Conservation (phyloP, 2,329 filamentous ascomycete species). For the Venturia carpophila region DNA sequence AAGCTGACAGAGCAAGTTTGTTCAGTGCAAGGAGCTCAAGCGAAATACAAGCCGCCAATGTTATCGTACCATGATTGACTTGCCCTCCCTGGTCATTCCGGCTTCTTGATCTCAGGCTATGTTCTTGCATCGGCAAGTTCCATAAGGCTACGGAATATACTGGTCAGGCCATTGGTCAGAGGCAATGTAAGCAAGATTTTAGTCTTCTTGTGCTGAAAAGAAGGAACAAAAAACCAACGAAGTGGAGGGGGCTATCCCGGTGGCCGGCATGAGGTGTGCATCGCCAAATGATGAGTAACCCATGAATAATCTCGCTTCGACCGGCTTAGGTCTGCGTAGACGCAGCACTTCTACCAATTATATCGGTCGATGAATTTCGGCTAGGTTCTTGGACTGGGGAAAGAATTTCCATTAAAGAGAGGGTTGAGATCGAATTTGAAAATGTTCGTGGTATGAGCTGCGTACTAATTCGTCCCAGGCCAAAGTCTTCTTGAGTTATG, state of each 20-base stretch:
- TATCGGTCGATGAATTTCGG: neutral
- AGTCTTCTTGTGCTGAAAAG: neutral
- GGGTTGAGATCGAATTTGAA: too few species aligned
- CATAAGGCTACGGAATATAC: neutral
- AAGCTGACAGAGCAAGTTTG: neutral
- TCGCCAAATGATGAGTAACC: conserved; percentile 9
- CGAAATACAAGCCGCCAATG: neutral
- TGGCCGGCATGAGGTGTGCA: neutral
- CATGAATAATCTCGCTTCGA: neutral
- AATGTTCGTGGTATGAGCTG: too few species aligned
- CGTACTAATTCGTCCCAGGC: too few species aligned
- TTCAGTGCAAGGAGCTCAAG: neutral
- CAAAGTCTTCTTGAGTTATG: neutral
- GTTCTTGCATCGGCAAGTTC: neutral
- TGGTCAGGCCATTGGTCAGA: neutral
- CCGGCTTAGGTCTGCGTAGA: neutral
- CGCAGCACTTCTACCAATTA: neutral
- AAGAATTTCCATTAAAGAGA: too few species aligned
- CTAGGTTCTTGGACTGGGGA: neutral
- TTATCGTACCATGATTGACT: too few species aligned
- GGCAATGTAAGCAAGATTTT: neutral
- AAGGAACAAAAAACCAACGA: too few species aligned
- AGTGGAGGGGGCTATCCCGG: too few species aligned
- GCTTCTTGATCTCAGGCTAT: neutral
- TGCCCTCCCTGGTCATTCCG: neutral